These are phyloP conservation scores for Lachancea fermentati DNA, from an alignment of 805 yeast genomes.

Conservation along the genomic window DNA sequence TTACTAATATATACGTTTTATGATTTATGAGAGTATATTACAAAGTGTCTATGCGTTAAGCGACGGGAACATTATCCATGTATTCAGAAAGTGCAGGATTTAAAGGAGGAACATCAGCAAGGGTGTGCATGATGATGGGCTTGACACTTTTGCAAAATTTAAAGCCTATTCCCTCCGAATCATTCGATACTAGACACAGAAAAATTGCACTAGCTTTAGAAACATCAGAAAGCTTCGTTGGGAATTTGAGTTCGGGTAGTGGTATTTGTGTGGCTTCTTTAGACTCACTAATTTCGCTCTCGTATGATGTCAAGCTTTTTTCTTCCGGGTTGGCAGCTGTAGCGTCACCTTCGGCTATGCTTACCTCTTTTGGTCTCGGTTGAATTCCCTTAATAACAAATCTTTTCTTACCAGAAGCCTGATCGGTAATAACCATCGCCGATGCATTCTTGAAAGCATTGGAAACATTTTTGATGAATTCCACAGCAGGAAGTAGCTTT, in stretches of 20 bases:
- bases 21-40: not conserved
- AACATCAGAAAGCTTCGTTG: slow-evolving; percentile 27
- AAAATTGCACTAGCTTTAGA: slow-evolving; percentile 31
- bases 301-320: not conserved
- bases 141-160: slow-evolving; percentile 26
- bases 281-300: not conserved
- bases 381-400: slow-evolving; percentile 92
- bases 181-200: slow-evolving; percentile 30
- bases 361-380: slow-evolving; percentile 64
- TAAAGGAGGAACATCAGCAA: slow-evolving; percentile 32
- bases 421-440: slow-evolving; percentile 81
- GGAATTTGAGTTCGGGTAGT: slow-evolving; percentile 27
- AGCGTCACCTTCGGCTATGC: slow-evolving; percentile 39
- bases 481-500: slow-evolving; percentile 85
- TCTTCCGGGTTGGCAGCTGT: slow-evolving; percentile 25
- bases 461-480: slow-evolving; percentile 90
- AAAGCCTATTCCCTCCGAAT: slow-evolving; percentile 24
- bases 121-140: slow-evolving; percentile 26
- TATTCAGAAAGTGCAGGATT: slow-evolving; percentile 28
- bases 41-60: slow-evolving; percentile 7
- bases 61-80: slow-evolving; percentile 22
- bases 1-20: not conserved
- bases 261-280: slow-evolving; percentile 16
- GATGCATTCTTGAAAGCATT: slow-evolving; percentile 81
- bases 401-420: slow-evolving; percentile 60